Conservation (phyloP, 768 basidiomycete species). For the Cystobasidium onofrii region DNA sequence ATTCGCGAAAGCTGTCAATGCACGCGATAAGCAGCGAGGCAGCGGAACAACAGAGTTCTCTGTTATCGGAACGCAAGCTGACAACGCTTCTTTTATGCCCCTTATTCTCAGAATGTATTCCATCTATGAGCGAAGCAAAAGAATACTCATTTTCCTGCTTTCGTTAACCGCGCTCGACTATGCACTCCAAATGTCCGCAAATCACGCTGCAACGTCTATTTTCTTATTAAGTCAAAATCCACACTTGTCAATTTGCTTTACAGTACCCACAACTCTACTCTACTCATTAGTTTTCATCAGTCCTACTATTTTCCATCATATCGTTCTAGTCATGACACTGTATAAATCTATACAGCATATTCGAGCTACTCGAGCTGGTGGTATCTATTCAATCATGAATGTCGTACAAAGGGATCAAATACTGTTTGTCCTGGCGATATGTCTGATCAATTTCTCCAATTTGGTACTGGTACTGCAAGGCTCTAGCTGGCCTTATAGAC, state of each 20-base stretch:
- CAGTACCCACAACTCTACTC: background rate
- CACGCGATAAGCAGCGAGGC: too few relatives aligned
- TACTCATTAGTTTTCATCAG: slow-evolving; percentile 33
- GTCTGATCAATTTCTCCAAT: slow-evolving; percentile 35
- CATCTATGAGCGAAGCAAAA: slow-evolving; percentile 10
- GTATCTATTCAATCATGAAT: background rate
- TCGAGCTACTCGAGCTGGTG: slow-evolving; percentile 2
- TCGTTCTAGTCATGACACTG: slow-evolving; percentile 30
- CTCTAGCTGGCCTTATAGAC: background rate
- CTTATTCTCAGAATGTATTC: slow-evolving; percentile 4
- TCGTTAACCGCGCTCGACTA: slow-evolving; percentile 2
- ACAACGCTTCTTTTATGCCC: background rate
- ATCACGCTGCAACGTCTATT: slow-evolving; percentile 10
- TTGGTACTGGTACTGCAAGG: slow-evolving; percentile 27
- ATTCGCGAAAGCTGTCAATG: background rate
- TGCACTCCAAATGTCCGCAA: slow-evolving; percentile 25
- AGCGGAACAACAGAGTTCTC: too few relatives aligned
- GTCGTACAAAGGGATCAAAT: slow-evolving; percentile 26
- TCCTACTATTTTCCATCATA: slow-evolving; percentile 29
- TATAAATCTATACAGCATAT: slow-evolving; percentile 13
- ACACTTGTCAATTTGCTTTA: slow-evolving; percentile 17
- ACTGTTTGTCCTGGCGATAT: slow-evolving; percentile 31
- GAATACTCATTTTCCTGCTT: background rate
- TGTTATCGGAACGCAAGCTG: too few relatives aligned
- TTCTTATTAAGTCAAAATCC: background rate